Base-by-base conservation (phyloP, 2,329 filamentous ascomycete species). In the Fusarium buharicum region DNA sequence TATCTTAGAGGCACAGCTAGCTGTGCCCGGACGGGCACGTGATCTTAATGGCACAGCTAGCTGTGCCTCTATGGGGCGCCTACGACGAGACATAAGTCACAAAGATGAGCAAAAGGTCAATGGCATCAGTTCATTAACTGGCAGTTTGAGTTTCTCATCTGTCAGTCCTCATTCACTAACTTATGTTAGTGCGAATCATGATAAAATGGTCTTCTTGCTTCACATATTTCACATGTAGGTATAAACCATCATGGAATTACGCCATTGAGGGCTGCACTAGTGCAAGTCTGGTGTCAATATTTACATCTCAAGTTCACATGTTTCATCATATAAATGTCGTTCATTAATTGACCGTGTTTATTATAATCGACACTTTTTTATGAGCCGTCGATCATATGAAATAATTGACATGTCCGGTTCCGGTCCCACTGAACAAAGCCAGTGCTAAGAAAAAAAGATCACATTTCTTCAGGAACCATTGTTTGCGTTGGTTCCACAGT, bases 401-500 rank as follows among this genome's bases (percentile, higher is more conserved):
- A 17, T 34, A 41, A 59, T 55, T 55, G 2, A 24, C 22, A 3
- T 24, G 22, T 24, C 22, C 22, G 22, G 22, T 24, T 24, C 62
- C 62, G 53, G 62, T 40, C 46, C 62, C 62, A 62, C 62, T 58
- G 49, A 63, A 65, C 58, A 65, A 66, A 65, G 62, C 36, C 58
- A 59, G 27, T 24, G 16, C 53, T 55, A 55, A 34, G 33, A 24
- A 39, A 37, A 37, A 39, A 47, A 45, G 20, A 11, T 36, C 30
- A 40, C 40, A 36, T 55, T 47, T 36, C 17, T 24, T 24, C 22
- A 46, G 31, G 47, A 52, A 55, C 31, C 33, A 37, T 59, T 52
- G 38, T 59, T 37, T 39, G 17, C 34, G 13, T 4, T 28, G 18
- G 57, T 54, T 40, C 61, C 61, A 64, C 60, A 56, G 46, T 56